Conservation (phyloP, 140 eudicot species). For the Senecio squalidus region DNA sequence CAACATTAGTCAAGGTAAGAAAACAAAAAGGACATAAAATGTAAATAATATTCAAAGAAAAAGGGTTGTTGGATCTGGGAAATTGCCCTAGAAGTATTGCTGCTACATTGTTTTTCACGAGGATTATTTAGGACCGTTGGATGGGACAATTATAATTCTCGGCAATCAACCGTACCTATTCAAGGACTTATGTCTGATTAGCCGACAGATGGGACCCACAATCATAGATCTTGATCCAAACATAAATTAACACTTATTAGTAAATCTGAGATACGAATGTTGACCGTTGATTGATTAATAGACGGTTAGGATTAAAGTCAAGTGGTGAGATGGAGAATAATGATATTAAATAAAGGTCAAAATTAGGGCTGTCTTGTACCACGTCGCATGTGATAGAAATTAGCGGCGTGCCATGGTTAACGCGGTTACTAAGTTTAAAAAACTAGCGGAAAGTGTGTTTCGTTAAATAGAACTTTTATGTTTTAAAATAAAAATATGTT, state of each 20-base stretch:
- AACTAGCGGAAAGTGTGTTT: too few relatives aligned
- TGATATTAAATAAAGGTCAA: slow-evolving; percentile 28
- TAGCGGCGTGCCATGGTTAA: slow-evolving; percentile 7
- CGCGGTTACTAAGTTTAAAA: slow-evolving; percentile 25
- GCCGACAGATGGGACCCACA: slow-evolving; percentile 32
- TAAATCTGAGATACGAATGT: neutral
- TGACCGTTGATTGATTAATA: slow-evolving; percentile 15
- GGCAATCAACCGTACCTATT: slow-evolving; percentile 44
- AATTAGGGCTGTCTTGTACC: slow-evolving; percentile 24
- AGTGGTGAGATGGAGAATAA: slow-evolving; percentile 10
- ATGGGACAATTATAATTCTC: slow-evolving; percentile 21
- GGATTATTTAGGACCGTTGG: slow-evolving; percentile 27
- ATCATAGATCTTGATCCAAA: slow-evolving; percentile 31
- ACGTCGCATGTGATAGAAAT: slow-evolving; percentile 31
- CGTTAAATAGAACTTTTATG: too few relatives aligned
- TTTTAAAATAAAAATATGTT: too few relatives aligned
- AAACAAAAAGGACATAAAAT: slow-evolving; percentile 1
- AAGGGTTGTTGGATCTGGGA: slow-evolving; percentile 41
- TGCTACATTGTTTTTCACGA: slow-evolving; percentile 39
- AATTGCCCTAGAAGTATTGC: slow-evolving; percentile 31
- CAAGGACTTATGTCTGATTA: slow-evolving; percentile 36
- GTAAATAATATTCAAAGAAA: slow-evolving; percentile 1
- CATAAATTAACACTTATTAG: slow-evolving; percentile 3
- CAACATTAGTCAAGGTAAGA: neutral
- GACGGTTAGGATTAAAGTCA: slow-evolving; percentile 24